These are phyloP conservation scores for Aspergillus bertholletiae DNA, from an alignment of 495 filamentous ascomycete species.

Conservation along the genomic window DNA sequence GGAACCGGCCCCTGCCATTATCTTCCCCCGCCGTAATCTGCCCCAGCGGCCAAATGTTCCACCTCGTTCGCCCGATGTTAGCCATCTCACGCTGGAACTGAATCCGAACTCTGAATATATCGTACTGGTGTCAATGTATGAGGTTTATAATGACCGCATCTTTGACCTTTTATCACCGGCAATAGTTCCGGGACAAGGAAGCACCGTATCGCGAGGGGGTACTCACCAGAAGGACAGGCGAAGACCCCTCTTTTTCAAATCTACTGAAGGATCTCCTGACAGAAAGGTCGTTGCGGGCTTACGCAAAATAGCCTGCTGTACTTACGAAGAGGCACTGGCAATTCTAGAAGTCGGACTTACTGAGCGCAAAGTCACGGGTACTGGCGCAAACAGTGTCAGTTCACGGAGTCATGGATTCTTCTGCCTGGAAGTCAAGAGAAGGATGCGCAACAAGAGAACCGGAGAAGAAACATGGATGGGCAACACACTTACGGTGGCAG, in stretches of 20 bases:
- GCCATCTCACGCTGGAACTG: constrained; percentile 60
- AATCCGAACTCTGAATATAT: constrained; percentile 80
- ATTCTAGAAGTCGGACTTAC: constrained; percentile 87
- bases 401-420: constrained; percentile 96
- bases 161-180: constrained; percentile 79
- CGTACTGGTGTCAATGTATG: constrained; percentile 93
- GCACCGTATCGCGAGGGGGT: constrained; percentile 34
- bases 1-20: constrained; percentile 48
- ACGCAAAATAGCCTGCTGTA: constrained; percentile 85
- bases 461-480: constrained; percentile 67
- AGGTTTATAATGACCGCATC: constrained; percentile 98
- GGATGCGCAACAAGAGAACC: constrained; percentile 47
- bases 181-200: constrained; percentile 36
- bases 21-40: constrained; percentile 54
- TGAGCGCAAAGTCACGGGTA: constrained; percentile 84
- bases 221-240: constrained; percentile 63
- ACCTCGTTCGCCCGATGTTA: constrained; percentile 72
- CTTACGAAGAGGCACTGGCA: constrained; percentile 79
- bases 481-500: constrained; percentile 83
- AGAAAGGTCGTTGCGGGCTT: constrained; percentile 89
- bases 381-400: constrained; percentile 82
- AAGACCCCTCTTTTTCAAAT: constrained; percentile 80
- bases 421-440: constrained; percentile 89
- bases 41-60: constrained; percentile 59
- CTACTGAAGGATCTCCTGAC: constrained; percentile 77